Evolutionary conservation across 164 flowering plant genomes (phyloP), one percentile per base, ranked within the genome.

Genomic region (Piper betle): DNA sequence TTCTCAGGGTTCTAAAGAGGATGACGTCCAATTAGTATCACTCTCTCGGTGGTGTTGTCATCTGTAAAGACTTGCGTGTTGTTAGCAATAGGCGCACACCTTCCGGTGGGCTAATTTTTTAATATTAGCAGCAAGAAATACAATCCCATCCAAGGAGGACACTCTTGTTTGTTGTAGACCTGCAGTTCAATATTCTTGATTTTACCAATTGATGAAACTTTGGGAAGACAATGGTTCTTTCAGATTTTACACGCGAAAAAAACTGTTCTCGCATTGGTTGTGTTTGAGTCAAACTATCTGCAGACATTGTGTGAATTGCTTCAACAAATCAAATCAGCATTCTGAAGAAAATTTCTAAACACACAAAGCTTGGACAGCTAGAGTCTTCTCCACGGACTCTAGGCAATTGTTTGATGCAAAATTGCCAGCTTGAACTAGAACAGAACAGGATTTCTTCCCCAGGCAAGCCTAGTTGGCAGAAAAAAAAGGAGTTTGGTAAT

Each of bases 291-390:
- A 46, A 46, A 46, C 50, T 46, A 12, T 2, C 15, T 12, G 50
- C 50, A 46, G 50, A 15, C 11, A 2, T 46, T 46, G 10, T 46
- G 50, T 12, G 10, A 15, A 46, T 46, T 46, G 50, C 9, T 10
- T 15, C 50, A 46, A 46, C 50, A 46, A 10, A 46, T 15, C 50
- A 46, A 46, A 46, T 40, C 18, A 11, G 15, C 33, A 33, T 39
- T 33, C 11, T 33, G 12, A 25, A 55, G 38, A 12, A 5, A 38
- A 13, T 25, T 19, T 33, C 12, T 55, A 13, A 15, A 55, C 62
- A 13, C 95, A 87, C 59, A 53, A 74, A 50, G 78, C 83, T 81
- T 91, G 96, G 39, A 88, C 66, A 7, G 90, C 96, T 42, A 91
- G 75, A 37, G 71, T 62, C 79, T 88, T 91, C 38, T 33, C 12